A percentile compares a stretch with the other conserved stretches of the same genome.
Conservation (phyloP, 1,284 basidiomycete genomes). For the Apiotrichum domesticum region DNA sequence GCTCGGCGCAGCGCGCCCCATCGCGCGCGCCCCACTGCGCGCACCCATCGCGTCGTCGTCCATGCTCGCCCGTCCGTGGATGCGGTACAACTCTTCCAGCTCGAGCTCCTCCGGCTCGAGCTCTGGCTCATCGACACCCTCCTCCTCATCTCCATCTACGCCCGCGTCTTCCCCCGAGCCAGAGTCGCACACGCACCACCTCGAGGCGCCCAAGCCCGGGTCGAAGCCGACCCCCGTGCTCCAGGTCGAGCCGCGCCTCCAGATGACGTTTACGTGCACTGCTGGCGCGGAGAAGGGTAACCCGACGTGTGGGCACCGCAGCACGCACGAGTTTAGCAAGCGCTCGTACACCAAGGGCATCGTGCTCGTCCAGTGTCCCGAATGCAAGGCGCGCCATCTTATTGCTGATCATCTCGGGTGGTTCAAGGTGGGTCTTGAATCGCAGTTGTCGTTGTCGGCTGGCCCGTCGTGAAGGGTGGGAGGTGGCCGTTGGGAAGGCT, state of each 20-base stretch:
- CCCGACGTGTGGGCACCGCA: constrained; percentile 67
- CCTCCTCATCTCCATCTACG: not conserved
- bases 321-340: constrained; percentile 81
- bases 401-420: constrained; percentile 89
- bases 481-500: too few species aligned
- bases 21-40: not conserved
- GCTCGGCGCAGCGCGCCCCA: not conserved
- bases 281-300: constrained; percentile 43
- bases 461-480: too few species aligned
- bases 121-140: not conserved
- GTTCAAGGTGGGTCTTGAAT: constrained; percentile 54
- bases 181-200: not conserved
- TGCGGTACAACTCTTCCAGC: not conserved
- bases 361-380: constrained; percentile 86
- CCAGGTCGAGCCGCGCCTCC: constrained; percentile 39
- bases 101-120: not conserved
- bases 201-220: constrained; percentile 8
- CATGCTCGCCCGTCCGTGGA: not conserved
- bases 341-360: constrained; percentile 80
- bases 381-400: constrained; percentile 78
- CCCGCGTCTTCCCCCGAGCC: not conserved
- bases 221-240: constrained; percentile 25
- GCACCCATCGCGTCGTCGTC: not conserved
- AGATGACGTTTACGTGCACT: constrained; percentile 81
- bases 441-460: too few species aligned